Percentiles rank a stretch among this genome's conserved stretches.
phyloP scores from a whole-genome alignment of 1,139 yeast species.

The Suhomyces coccinellae region DNA sequence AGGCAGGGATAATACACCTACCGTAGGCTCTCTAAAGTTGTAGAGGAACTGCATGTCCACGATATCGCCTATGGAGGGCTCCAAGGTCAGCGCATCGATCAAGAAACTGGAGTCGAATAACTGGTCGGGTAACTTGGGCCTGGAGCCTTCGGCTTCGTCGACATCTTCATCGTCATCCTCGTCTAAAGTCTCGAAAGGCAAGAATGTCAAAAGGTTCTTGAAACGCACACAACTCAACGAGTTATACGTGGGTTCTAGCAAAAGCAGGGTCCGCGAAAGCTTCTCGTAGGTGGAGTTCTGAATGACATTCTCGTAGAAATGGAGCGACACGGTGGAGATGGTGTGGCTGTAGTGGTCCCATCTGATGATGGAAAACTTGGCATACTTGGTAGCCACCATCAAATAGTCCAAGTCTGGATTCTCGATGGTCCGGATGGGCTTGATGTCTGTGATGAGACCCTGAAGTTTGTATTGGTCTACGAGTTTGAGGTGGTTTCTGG shows the following conservation, averaged over 20 bases:
- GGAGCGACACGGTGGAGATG: slow-evolving; percentile 75
- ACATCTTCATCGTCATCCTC: slow-evolving; percentile 40
- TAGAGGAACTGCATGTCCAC: slow-evolving; percentile 67
- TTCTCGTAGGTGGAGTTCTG: slow-evolving; percentile 51
- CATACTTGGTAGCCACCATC: slow-evolving; percentile 67
- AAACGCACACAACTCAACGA: slow-evolving; percentile 65
- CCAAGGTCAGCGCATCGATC: slow-evolving; percentile 56
- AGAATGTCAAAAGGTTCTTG: slow-evolving; percentile 69
- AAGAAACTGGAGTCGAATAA: slow-evolving; percentile 55
- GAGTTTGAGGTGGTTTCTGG: slow-evolving; percentile 47
- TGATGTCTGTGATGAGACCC: slow-evolving; percentile 66
- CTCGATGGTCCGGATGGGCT: slow-evolving; percentile 52
- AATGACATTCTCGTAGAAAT: slow-evolving; percentile 77
- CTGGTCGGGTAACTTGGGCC: slow-evolving; percentile 10
- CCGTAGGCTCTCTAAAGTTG: slow-evolving; percentile 77
- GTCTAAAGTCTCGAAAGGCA: slow-evolving; percentile 59
- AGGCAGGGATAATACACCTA: slow-evolving; percentile 69
- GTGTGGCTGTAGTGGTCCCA: slow-evolving; percentile 61
- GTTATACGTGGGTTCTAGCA: slow-evolving; percentile 63
- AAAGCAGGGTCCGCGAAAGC: slow-evolving; percentile 47
- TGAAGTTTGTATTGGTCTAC: slow-evolving; percentile 68
- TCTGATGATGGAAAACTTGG: slow-evolving; percentile 72
- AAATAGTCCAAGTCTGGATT: slow-evolving; percentile 57
- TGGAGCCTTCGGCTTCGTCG: slow-evolving; percentile 18
- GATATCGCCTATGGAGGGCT: slow-evolving; percentile 57